Evolutionary conservation across 192 early-diverging fungal species (phyloP).

Genomic region (Umbelopsis ramanniana): DNA sequence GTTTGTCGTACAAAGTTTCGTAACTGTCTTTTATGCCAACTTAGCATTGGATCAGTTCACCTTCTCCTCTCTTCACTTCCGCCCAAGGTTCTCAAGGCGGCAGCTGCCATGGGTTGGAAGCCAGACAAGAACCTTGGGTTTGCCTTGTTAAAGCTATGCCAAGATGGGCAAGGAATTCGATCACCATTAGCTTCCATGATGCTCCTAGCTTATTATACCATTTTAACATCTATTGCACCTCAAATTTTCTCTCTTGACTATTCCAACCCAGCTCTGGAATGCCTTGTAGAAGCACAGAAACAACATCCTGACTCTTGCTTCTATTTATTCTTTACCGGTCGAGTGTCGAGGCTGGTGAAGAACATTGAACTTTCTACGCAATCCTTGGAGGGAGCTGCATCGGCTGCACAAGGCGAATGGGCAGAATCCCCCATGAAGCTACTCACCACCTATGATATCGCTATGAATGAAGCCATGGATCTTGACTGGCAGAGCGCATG

Average conservation of each 20-base stretch:
- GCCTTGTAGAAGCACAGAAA: constrained; percentile 51
- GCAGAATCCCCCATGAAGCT: constrained; percentile 49
- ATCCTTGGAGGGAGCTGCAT: constrained; percentile 37
- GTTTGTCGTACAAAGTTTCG: not conserved
- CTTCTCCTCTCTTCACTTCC: constrained; percentile 54
- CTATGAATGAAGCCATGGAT: constrained; percentile 50
- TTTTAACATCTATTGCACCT: constrained; percentile 58
- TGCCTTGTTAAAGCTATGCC: constrained; percentile 47
- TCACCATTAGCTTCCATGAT: constrained; percentile 55
- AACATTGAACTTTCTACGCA: constrained; percentile 42
- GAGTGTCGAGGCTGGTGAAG: constrained; percentile 44
- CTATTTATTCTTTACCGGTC: constrained; percentile 57
- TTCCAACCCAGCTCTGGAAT: constrained; percentile 42
- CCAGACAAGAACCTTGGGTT: constrained; percentile 56
- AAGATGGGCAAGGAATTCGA: constrained; percentile 50
- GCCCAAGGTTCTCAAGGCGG: constrained; percentile 47
- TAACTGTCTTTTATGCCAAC: not conserved
- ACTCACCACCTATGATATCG: constrained; percentile 56
- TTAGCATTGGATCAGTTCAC: constrained; percentile 40
- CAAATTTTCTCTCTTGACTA: constrained; percentile 49
- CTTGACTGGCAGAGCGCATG: constrained; percentile 51
- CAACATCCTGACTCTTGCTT: constrained; percentile 56
- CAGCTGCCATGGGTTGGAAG: constrained; percentile 54
- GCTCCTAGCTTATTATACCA: constrained; percentile 53
- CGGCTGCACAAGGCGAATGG: constrained; percentile 43